Base-by-base conservation (phyloP, 495 filamentous ascomycete genomes). In the Durotheca rogersii region DNA sequence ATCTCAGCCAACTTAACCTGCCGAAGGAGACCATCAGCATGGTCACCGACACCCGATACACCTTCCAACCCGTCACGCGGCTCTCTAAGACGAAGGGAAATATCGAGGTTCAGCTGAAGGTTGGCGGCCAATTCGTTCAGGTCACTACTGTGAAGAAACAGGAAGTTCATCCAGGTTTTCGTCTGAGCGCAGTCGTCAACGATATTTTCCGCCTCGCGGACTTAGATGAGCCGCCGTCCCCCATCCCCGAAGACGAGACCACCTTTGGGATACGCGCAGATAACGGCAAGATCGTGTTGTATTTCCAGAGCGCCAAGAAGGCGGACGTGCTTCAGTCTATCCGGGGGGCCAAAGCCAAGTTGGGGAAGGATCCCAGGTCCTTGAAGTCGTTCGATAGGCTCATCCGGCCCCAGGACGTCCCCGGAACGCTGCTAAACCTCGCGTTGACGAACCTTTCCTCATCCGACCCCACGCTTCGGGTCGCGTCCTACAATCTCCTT, bases 11-110 rank as follows among this genome's bases (percentile, higher is more conserved):
- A 39, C 60, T 85, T 14, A 79, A 83, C 45, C 68, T 86, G 6
- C 81, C 82, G 3, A 86, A 84, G 53, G 82, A 84, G 53, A 86
- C 82, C 12, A 80, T 81, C 57, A 83, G 75, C 47, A 79, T 84
- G 39, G 73, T 82, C 4, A 83, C 77, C 0, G 82, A 86, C 54
- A 76, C 79, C 1, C 69, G 78, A 55, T 82, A 80, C 48, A 77
- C 81, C n/a, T 85, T 79, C 57, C 79, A 84, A 45, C 79, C 81
- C 1, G 76, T 86, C 51, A 83, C 76, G 12, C 62, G 78, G 35
- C 68, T 85, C 32, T 84, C 82, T 2, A 84, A 82, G 57, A 81
- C 80, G 1, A 83, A 81, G 52, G 82, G 81, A 9, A 81, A 82
- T 63, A 80, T 83, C 35, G 82, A 84, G 14, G 81, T 86, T 4